A percentile compares a stretch with the other conserved stretches of the same genome.
Conservation (phyloP, 208 protist species). For the Wallacemonas rigidus region DNA sequence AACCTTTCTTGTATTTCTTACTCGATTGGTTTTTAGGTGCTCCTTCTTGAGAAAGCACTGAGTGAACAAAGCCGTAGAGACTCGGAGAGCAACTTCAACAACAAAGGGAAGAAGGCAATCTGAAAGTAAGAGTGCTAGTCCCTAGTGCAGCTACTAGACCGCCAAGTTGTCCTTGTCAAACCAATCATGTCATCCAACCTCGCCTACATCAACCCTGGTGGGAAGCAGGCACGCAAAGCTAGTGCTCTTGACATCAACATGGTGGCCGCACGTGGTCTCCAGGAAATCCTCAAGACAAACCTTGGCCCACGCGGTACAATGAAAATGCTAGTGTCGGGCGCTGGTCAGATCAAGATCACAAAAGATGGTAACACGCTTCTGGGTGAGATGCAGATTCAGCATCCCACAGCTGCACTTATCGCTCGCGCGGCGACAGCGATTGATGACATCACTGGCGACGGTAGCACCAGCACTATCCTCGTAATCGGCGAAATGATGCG, state of each 20-base stretch:
- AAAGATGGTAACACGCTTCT: slow-evolving; percentile 99
- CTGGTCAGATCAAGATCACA: slow-evolving; percentile 99
- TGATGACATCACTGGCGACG: slow-evolving; percentile 99
- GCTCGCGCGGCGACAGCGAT: slow-evolving; percentile 99
- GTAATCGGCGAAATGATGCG: slow-evolving; percentile 99
- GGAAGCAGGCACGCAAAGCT: slow-evolving; percentile 80
- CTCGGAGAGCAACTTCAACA: neutral
- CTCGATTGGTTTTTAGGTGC: too few species aligned
- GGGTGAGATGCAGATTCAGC: slow-evolving; percentile 99
- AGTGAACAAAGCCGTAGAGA: too few species aligned
- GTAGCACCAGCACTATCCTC: slow-evolving; percentile 99
- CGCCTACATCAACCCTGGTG: slow-evolving; percentile 92
- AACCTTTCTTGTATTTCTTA: too few species aligned
- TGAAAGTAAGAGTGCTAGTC: neutral
- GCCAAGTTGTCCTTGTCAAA: neutral
- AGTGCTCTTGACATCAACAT: slow-evolving; percentile 98
- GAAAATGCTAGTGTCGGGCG: slow-evolving; percentile 99
- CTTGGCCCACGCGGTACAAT: slow-evolving; percentile 99
- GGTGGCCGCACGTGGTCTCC: slow-evolving; percentile 96
- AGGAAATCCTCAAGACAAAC: slow-evolving; percentile 99
- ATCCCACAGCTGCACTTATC: slow-evolving; percentile 99
- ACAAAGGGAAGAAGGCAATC: neutral
- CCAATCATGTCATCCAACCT: slow-evolving; percentile 65
- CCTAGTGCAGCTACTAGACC: too few species aligned
- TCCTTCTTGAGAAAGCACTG: too few species aligned